Evolutionary conservation across 106 monocot species (phyloP).

Genomic region (Allium fistulosum): DNA sequence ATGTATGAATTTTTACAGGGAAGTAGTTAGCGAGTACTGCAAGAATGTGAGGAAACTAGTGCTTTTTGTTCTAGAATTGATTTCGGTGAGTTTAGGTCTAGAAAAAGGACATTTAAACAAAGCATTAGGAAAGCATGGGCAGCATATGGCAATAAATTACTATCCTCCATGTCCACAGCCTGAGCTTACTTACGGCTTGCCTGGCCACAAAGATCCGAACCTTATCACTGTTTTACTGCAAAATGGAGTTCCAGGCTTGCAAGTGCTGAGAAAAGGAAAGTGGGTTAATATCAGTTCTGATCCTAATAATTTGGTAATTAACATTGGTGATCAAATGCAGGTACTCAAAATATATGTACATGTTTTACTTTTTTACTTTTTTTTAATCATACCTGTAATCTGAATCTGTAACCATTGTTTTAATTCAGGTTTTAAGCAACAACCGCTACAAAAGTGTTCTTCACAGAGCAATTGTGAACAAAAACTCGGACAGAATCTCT

Average conservation of each 20-base stretch:
- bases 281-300: conserved; percentile 42
- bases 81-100: conserved; percentile 36
- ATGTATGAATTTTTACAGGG: not conserved
- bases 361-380: not conserved
- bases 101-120: conserved; percentile 40
- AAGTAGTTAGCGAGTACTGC: conserved; percentile 4
- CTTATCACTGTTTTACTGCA: conserved; percentile 58
- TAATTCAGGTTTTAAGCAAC: conserved; percentile 39
- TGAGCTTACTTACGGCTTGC: conserved; percentile 57
- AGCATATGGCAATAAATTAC: conserved; percentile 76
- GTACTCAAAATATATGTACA: conserved; percentile 7
- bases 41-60: not conserved
- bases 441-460: conserved; percentile 38
- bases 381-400: not conserved
- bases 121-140: conserved; percentile 52
- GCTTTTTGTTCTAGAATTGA: not conserved
- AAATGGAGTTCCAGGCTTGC: conserved; percentile 45
- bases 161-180: conserved; percentile 60
- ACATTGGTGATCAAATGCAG: conserved; percentile 66
- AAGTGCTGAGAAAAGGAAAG: conserved; percentile 26
- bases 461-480: conserved; percentile 34
- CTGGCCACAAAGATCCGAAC: conserved; percentile 58
- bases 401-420: not conserved
- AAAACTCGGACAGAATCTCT: conserved; percentile 23
- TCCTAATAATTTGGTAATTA: conserved; percentile 42